Conservation (phyloP, 371 early-diverging fungal species). For the Amoeboaphelidium protococcarum region DNA sequence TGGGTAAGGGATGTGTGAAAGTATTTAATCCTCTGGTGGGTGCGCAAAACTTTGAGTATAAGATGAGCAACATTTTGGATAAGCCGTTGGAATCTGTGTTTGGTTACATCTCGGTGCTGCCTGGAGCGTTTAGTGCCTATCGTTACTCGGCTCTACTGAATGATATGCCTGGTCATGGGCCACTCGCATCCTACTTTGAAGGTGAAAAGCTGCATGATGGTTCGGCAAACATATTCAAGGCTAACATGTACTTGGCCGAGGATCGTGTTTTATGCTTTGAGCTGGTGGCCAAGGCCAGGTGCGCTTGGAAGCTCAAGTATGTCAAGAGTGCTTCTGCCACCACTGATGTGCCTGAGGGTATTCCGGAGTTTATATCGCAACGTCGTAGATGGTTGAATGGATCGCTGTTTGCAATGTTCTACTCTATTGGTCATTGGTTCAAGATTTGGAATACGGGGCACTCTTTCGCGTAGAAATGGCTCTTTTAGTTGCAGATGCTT, state of each 20-base stretch:
- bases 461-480: conserved; percentile 23
- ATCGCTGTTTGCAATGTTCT: conserved; percentile 73
- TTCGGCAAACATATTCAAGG: background rate
- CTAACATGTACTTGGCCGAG: conserved; percentile 27
- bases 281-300: conserved; percentile 41
- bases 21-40: conserved; percentile 26
- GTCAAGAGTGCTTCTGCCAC: conserved; percentile 38
- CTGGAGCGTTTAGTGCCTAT: conserved; percentile 42
- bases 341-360: conserved; percentile 52
- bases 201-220: background rate
- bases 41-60: conserved; percentile 63
- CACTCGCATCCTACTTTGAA: background rate
- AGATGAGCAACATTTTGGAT: conserved; percentile 64
- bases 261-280: conserved; percentile 76
- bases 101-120: conserved; percentile 73
- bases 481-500: conserved; percentile 34
- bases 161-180: conserved; percentile 21
- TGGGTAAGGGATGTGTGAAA: conserved; percentile 28
- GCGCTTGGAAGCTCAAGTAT: conserved; percentile 38
- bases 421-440: conserved; percentile 46
- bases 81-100: conserved; percentile 85
- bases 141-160: conserved; percentile 23
- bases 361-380: conserved; percentile 68
- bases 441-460: conserved; percentile 44
- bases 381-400: conserved; percentile 85